Base-by-base conservation (phyloP, 2,329 filamentous ascomycete species). In the Fusarium musae region DNA sequence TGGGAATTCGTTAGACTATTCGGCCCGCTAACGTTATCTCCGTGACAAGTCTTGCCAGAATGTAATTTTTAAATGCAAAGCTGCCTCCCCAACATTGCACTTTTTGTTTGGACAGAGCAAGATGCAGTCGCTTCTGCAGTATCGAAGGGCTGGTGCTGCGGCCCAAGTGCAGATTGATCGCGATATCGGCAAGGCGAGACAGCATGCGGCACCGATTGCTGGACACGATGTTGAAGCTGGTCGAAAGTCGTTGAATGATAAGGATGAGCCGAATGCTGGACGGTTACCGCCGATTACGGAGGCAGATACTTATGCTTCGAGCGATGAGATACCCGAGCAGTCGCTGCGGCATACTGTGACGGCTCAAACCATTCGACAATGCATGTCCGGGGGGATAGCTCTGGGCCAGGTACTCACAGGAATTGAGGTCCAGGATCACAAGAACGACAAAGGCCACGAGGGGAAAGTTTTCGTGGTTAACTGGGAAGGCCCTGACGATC, bases 401-500 rank as follows among this genome's bases (percentile, higher is more conserved):
- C 72, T 82, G 3, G 78, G 79, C 6, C 78, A 77, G 16, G 75
- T 75, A 0, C 66, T 82, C 4, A 80, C 79, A 0, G 80, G 80
- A 19, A 75, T 82, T 10, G 66, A 78, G 6, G 80, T 79, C 9
- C 67, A 75, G 34, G 75, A 81, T 56, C 77, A 79, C 59, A 73
- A 75, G 16, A 59, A 53, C 4, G 46, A 11, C 7, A 42, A 69
- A 2, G 78, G 74, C n/a, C 64, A 78, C 9, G 76, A 77, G 2
- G 66, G 70, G 4, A 71, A 78, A 37, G 80, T 84, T 4, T 78
- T 82, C 16, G 75, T 82, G 26, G 79, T 81, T 40, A 72, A 76
- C 6, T 78, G 75, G 75, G 78, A 75, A 63, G 80, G 78, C 5
- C 80, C 80, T 4, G 72, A 80, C n/a, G 85, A 86, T 66, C 78